Conservation (phyloP, 352 stramenopile species). For the Phytophthora litchii region DNA sequence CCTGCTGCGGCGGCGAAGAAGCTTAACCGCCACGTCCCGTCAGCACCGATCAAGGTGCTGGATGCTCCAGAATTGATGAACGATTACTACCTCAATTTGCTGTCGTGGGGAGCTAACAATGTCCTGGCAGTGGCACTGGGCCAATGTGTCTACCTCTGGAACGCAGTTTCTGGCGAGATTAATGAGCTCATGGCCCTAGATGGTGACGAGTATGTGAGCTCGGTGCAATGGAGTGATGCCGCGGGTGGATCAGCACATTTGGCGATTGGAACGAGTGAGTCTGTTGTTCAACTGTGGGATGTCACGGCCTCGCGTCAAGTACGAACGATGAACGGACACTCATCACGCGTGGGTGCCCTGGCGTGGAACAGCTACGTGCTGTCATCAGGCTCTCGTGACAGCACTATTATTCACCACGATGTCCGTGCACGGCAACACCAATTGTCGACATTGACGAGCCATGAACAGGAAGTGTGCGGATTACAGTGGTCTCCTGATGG, state of each 20-base stretch:
- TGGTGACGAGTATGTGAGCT: slow-evolving; percentile 95
- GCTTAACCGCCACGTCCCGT: slow-evolving; percentile 95
- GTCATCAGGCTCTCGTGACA: slow-evolving; percentile 94
- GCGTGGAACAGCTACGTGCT: slow-evolving; percentile 96
- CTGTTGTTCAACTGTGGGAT: slow-evolving; percentile 98
- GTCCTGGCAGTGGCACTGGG: slow-evolving; percentile 97
- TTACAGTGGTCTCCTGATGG: slow-evolving; percentile 97
- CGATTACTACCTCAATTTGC: slow-evolving; percentile 99
- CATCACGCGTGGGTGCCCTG: slow-evolving; percentile 93
- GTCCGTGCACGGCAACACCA: slow-evolving; percentile 79
- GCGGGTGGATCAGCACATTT: slow-evolving; percentile 84
- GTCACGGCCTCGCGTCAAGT: slow-evolving; percentile 92
- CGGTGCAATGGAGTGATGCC: slow-evolving; percentile 94
- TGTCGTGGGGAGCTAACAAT: slow-evolving; percentile 98
- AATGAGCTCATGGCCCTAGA: slow-evolving; percentile 93
- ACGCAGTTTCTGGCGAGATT: slow-evolving; percentile 96
- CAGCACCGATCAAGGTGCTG: slow-evolving; percentile 94
- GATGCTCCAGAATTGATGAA: slow-evolving; percentile 98
- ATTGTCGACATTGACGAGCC: slow-evolving; percentile 90
- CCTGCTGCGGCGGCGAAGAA: slow-evolving; percentile 81
- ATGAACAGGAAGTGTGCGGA: slow-evolving; percentile 98
- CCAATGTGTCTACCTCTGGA: slow-evolving; percentile 98
- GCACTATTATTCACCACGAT: slow-evolving; percentile 91
- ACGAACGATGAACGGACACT: slow-evolving; percentile 93
- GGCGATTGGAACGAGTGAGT: slow-evolving; percentile 95